A percentile compares a stretch with the other conserved stretches of the same genome.
Evolutionary conservation across 2,329 filamentous ascomycete genomes (phyloP).

Genomic region (Hypomyces perniciosus): DNA sequence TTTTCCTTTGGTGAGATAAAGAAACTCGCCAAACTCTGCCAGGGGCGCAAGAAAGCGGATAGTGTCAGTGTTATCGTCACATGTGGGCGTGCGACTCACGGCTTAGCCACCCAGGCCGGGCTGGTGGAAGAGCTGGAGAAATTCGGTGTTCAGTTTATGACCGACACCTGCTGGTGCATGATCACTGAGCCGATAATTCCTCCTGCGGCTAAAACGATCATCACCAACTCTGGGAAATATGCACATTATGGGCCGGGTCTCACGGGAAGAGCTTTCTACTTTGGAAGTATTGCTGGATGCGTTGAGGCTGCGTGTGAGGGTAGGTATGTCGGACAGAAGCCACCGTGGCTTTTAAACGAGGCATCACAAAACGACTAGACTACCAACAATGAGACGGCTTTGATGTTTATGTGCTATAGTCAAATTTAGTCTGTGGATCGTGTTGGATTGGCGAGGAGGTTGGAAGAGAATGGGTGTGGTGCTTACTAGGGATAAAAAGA

Average conservation of each 20-base stretch:
- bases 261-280: constrained; percentile 18
- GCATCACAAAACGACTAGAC: too few species aligned
- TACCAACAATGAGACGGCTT: too few species aligned
- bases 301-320: constrained; percentile 19
- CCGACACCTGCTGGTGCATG: constrained; percentile 45
- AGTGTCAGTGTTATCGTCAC: constrained; percentile 16
- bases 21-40: constrained; percentile 25
- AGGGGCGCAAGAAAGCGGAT: constrained; percentile 18
- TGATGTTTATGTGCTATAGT: too few species aligned
- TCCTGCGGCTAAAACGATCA: constrained; percentile 22
- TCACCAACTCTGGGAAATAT: constrained; percentile 43
- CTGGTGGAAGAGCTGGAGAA: constrained; percentile 23
- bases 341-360: too few species aligned
- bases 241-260: constrained; percentile 35
- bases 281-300: constrained; percentile 20
- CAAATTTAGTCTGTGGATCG: too few species aligned
- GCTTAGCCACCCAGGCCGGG: constrained; percentile 20
- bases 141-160: constrained; percentile 35
- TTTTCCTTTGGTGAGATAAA: constrained; percentile 34
- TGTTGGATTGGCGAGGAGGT: too few species aligned
- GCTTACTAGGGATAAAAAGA: too few species aligned
- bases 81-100: constrained; percentile 6
- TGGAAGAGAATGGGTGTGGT: too few species aligned
- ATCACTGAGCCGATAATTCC: constrained; percentile 34
- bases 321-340: neutral